Conservation (phyloP, 108 stramenopile genomes). For the Cyclotella baltica region DNA sequence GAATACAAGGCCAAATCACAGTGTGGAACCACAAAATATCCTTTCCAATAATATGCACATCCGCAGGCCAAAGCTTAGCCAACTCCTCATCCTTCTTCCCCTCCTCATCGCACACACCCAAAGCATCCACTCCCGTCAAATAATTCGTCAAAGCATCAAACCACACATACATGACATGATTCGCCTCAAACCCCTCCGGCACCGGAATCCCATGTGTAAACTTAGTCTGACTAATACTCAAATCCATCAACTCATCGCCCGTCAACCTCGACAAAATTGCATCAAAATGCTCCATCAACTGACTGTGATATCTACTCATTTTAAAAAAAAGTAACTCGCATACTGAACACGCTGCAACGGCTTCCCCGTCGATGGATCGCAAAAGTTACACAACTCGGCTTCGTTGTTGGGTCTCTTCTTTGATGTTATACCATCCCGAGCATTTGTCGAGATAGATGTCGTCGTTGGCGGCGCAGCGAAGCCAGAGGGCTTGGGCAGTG, state of each 20-base stretch:
- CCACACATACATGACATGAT: slow-evolving; percentile 99
- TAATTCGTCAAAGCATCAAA: slow-evolving; percentile 98
- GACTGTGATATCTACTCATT: slow-evolving; percentile 92
- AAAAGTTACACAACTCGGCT: slow-evolving; percentile 87
- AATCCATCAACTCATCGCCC: slow-evolving; percentile 85
- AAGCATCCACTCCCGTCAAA: slow-evolving; percentile 84
- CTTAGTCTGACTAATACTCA: slow-evolving; percentile 94
- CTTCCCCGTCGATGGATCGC: slow-evolving; percentile 90
- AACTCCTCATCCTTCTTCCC: slow-evolving; percentile 45
- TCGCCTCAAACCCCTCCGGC: slow-evolving; percentile 89
- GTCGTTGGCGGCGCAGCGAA: no score
- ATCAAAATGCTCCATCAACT: slow-evolving; percentile 84
- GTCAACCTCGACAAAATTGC: slow-evolving; percentile 85
- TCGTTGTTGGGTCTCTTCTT: slow-evolving; percentile 96
- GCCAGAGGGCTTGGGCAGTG: slow-evolving; percentile 89
- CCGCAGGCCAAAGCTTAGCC: no score
- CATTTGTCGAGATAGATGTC: slow-evolving; percentile 95
- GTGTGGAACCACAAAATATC: slow-evolving; percentile 99
- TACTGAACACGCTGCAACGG: slow-evolving; percentile 95
- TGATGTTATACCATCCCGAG: slow-evolving; percentile 97
- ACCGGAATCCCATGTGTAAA: slow-evolving; percentile 98
- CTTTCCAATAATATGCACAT: slow-evolving; percentile 97
- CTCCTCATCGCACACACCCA: slow-evolving; percentile 60
- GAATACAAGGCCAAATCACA: slow-evolving; percentile 98
- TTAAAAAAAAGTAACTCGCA: slow-evolving; percentile 98